Conservation (phyloP, 495 filamentous ascomycete genomes). For the Hypoxylon cercidicola region DNA sequence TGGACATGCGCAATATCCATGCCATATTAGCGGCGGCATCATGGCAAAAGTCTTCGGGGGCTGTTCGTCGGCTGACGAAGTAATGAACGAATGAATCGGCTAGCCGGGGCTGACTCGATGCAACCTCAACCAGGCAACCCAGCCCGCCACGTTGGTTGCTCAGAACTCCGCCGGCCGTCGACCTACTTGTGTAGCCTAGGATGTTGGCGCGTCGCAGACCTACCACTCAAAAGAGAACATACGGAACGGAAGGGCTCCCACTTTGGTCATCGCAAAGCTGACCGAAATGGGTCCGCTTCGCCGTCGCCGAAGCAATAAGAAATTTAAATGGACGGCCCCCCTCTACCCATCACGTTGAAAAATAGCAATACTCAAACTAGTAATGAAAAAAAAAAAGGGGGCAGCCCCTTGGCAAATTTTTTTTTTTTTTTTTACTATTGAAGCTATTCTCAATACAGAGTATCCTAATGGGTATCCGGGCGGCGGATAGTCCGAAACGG, state of each 20-base stretch:
- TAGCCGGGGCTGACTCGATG: conserved; percentile 43
- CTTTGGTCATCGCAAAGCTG: conserved; percentile 32
- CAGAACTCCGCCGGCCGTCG: conserved; percentile 34
- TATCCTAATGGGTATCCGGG: conserved; percentile 20
- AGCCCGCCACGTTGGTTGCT: conserved; percentile 39
- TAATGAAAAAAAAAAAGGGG: too few species aligned
- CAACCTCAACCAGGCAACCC: conserved; percentile 38
- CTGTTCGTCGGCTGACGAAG: conserved; percentile 36
- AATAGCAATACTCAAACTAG: too few species aligned
- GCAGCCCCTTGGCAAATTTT: not conserved
- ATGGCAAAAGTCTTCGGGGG: conserved; percentile 22
- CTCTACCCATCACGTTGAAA: too few species aligned
- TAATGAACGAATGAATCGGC: conserved; percentile 35
- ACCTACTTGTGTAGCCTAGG: conserved; percentile 26
- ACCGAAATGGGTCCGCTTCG: conserved; percentile 40
- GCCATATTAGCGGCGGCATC: conserved; percentile 2
- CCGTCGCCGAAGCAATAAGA: conserved; percentile 30
- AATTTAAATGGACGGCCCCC: too few species aligned
- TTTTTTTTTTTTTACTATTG: not conserved
- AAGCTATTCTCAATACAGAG: not conserved
- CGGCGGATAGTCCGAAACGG: conserved; percentile 38
- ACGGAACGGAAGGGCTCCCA: conserved; percentile 32
- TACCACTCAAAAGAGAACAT: conserved; percentile 27
- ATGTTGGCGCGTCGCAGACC: conserved; percentile 28
- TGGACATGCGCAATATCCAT: conserved; percentile 9